Base-by-base conservation (phyloP, 441 rosid genomes). In the Euphorbia schlechtendalii region DNA sequence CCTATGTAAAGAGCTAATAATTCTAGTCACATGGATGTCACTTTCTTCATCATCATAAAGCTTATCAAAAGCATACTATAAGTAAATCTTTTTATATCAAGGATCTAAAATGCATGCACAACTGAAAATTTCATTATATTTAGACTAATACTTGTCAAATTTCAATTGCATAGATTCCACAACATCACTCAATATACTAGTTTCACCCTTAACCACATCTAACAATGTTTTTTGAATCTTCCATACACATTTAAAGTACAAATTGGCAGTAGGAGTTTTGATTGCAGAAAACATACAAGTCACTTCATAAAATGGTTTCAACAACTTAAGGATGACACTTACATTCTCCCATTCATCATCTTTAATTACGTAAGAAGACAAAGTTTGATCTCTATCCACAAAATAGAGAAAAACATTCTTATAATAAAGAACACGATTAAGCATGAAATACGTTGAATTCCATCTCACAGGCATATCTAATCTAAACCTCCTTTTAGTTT, bases 191-290 rank as follows among this genome's bases (percentile, higher is more conserved):
- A 57, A 12, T 0, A 32, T 24, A 13, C 18, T 24, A 55, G 59
- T 14, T 24, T 12, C 11, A 3, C 14, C 43, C 14, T 32, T 30
- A 14, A 43, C 43, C 17, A 57, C 12, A 14, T 57, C 41, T 8
- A 30, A 0, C 24, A 17, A 17, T 5, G 3, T 0, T 57, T 20
- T 15, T 0, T 57, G 43, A 32, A 57, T 18, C 14, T 7, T 57
- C 43, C 13, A 57, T 2, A 32, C 61, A 5, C 24, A 20, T 17
- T 4, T 57, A 13, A 32, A 57, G n/a, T 27, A 32, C 20, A 57
- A 30, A 57, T 32, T 55, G 25, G 17, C 30, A 57, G 61, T 57
- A n/a, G 61, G 41, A 57, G 14, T 15, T 28, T 57, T 57, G 22
- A 14, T 0, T 0, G 24, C 41, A 28, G 22, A 57, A 57, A 57